These are phyloP conservation scores for Prosopis cineraria DNA, from an alignment of 306 rosid genomes.

Conservation along the genomic window DNA sequence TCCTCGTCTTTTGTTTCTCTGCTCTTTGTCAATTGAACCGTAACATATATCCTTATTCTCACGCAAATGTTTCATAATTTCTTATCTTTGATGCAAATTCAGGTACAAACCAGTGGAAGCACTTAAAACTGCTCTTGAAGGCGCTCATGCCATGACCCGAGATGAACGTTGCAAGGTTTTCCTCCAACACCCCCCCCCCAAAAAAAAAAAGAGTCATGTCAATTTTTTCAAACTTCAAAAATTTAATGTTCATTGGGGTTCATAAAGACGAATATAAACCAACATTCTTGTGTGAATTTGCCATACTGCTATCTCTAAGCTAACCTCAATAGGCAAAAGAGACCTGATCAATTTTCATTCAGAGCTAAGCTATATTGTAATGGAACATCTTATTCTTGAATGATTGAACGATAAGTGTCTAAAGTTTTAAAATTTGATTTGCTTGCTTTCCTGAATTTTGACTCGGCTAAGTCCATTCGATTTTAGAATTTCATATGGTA, in stretches of 20 bases:
- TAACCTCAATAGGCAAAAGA: slow-evolving; percentile 7
- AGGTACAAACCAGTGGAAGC: slow-evolving; percentile 87
- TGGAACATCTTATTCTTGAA: slow-evolving; percentile 8
- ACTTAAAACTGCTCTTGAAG: slow-evolving; percentile 95
- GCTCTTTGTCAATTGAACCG: not conserved
- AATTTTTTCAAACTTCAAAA: not conserved
- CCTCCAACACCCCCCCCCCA: not conserved
- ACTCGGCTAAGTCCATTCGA: not conserved
- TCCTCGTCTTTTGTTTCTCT: not conserved
- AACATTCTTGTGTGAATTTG: not conserved
- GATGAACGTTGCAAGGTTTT: slow-evolving; percentile 94
- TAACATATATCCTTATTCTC: not conserved
- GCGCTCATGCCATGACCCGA: slow-evolving; percentile 78
- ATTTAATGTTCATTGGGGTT: not conserved
- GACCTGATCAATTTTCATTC: not conserved
- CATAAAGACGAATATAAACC: not conserved
- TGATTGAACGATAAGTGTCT: not conserved
- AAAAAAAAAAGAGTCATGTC: no score
- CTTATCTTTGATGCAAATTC: slow-evolving; percentile 22
- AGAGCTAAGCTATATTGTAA: slow-evolving; percentile 28
- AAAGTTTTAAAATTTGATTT: not conserved
- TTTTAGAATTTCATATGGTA: not conserved
- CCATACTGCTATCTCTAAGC: not conserved
- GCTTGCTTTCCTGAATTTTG: not conserved
- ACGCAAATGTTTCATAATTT: not conserved